Percentiles rank a stretch among this genome's conserved stretches.
These are phyloP conservation scores for Takakia lepidozioides DNA, from an alignment of 225 moss, liverwort and hornwort genomes.

Conservation along the genomic window DNA sequence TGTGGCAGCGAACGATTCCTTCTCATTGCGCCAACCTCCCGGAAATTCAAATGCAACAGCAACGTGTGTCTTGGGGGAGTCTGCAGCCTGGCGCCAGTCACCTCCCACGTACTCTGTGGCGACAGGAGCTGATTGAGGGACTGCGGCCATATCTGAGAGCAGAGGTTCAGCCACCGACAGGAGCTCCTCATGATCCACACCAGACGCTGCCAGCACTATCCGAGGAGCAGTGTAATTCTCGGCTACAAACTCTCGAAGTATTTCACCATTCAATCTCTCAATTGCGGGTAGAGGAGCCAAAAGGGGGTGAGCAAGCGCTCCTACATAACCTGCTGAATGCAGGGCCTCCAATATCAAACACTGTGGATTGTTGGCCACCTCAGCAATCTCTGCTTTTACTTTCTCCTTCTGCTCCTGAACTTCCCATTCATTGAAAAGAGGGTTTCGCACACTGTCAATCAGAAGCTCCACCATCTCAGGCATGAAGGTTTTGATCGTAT, in stretches of 20 bases:
- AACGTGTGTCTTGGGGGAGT: slow-evolving; percentile 83
- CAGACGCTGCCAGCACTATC: slow-evolving; percentile 88
- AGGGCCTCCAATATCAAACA: slow-evolving; percentile 72
- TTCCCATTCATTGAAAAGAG: slow-evolving; percentile 83
- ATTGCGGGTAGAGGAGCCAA: slow-evolving; percentile 77
- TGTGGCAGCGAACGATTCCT: slow-evolving; percentile 70
- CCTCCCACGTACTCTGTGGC: slow-evolving; percentile 77
- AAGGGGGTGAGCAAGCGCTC: slow-evolving; percentile 74
- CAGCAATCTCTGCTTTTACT: slow-evolving; percentile 69
- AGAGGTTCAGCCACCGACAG: slow-evolving; percentile 73
- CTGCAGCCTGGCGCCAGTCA: slow-evolving; percentile 87
- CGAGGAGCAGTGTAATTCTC: slow-evolving; percentile 75
- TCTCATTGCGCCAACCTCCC: slow-evolving; percentile 86
- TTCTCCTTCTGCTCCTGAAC: slow-evolving; percentile 70
- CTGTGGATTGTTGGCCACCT: slow-evolving; percentile 73
- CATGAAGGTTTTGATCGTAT: slow-evolving; percentile 69
- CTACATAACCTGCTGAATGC: slow-evolving; percentile 78
- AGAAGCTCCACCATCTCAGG: slow-evolving; percentile 93
- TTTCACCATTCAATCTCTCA: slow-evolving; percentile 44
- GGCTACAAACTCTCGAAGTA: slow-evolving; percentile 65
- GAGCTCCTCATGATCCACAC: slow-evolving; percentile 87
- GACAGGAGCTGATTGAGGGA: slow-evolving; percentile 25
- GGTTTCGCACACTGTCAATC: slow-evolving; percentile 71
- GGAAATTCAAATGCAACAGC: slow-evolving; percentile 90
- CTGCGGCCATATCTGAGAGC: slow-evolving; percentile 52